These are phyloP conservation scores for Stropharia rugosoannulata DNA, from an alignment of 768 basidiomycete species.

Conservation along the genomic window DNA sequence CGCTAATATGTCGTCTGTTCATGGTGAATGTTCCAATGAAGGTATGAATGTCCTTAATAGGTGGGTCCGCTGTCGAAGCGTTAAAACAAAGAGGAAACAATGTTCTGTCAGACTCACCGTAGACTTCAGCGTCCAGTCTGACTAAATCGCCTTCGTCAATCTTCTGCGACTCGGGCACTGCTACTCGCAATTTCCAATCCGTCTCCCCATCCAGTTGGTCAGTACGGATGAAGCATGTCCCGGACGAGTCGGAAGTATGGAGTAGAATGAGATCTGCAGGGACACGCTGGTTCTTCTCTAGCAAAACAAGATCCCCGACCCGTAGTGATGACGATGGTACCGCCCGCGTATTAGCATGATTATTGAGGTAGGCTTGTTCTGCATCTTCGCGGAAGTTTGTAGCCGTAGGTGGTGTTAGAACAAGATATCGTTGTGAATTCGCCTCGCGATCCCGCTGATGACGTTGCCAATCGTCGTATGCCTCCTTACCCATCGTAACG, in stretches of 20 bases:
- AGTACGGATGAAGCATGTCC: slow-evolving; percentile 96
- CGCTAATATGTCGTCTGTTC: slow-evolving; percentile 42
- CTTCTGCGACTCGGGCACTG: slow-evolving; percentile 82
- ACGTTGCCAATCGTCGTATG: slow-evolving; percentile 97
- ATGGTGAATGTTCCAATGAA: slow-evolving; percentile 93
- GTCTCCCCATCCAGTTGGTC: slow-evolving; percentile 99
- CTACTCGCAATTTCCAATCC: slow-evolving; percentile 96
- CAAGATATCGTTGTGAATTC: slow-evolving; percentile 89
- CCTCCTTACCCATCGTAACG: slow-evolving; percentile 98
- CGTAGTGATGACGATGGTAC: slow-evolving; percentile 86
- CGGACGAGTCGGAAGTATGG: slow-evolving; percentile 83
- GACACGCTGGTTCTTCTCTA: slow-evolving; percentile 97
- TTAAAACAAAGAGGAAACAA: background rate
- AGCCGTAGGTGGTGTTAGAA: slow-evolving; percentile 58
- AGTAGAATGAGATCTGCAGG: slow-evolving; percentile 93
- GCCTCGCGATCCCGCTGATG: slow-evolving; percentile 90
- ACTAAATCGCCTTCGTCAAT: slow-evolving; percentile 51
- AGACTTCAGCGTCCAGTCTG: slow-evolving; percentile 85
- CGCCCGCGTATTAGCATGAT: slow-evolving; percentile 60
- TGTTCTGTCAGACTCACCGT: slow-evolving; percentile 51
- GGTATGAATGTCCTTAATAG: slow-evolving; percentile 94
- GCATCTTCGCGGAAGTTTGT: slow-evolving; percentile 31
- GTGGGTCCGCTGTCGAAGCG: slow-evolving; percentile 71
- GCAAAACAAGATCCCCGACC: slow-evolving; percentile 86
- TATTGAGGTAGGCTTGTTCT: slow-evolving; percentile 43